Conservation (phyloP, 768 basidiomycete species). For the Nevesoporus exiguus region DNA sequence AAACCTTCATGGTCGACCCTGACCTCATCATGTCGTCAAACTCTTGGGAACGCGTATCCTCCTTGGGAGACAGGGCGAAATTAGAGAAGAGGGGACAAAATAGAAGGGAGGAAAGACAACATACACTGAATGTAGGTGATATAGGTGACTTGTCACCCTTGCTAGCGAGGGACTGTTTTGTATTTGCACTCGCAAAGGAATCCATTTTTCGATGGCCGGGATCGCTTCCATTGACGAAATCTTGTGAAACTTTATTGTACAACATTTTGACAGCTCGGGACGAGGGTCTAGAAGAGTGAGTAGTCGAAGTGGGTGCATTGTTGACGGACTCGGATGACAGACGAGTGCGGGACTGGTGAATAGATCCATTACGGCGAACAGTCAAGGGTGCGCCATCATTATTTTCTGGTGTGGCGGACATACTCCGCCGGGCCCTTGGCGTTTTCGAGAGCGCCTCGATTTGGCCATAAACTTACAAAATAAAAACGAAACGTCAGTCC, state of each 20-base stretch:
- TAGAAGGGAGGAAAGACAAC: conserved; percentile 11
- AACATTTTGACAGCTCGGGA: conserved; percentile 60
- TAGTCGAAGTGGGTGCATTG: conserved; percentile 18
- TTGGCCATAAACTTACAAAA: conserved; percentile 64
- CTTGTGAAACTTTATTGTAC: conserved; percentile 38
- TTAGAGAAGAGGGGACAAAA: neutral
- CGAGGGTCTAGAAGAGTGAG: conserved; percentile 48
- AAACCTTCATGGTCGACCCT: conserved; percentile 90
- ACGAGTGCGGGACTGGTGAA: conserved; percentile 27
- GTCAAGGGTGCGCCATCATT: conserved; percentile 45
- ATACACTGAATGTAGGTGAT: conserved; percentile 34
- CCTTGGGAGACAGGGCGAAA: conserved; percentile 35
- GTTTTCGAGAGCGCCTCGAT: conserved; percentile 65
- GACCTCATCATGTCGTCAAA: conserved; percentile 94
- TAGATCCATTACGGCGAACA: conserved; percentile 27
- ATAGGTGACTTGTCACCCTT: conserved; percentile 33
- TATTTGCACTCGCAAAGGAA: conserved; percentile 50
- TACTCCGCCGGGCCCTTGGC: conserved; percentile 59
- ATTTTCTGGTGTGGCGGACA: conserved; percentile 62
- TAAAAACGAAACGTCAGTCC: conserved; percentile 17
- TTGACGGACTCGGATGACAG: conserved; percentile 40
- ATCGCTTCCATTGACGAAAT: conserved; percentile 40
- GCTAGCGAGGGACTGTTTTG: conserved; percentile 37
- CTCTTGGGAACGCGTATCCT: conserved; percentile 61
- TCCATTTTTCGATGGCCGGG: conserved; percentile 54